Evolutionary conservation across 805 yeast species (phyloP).

Genomic region (Candida yuanshanica): DNA sequence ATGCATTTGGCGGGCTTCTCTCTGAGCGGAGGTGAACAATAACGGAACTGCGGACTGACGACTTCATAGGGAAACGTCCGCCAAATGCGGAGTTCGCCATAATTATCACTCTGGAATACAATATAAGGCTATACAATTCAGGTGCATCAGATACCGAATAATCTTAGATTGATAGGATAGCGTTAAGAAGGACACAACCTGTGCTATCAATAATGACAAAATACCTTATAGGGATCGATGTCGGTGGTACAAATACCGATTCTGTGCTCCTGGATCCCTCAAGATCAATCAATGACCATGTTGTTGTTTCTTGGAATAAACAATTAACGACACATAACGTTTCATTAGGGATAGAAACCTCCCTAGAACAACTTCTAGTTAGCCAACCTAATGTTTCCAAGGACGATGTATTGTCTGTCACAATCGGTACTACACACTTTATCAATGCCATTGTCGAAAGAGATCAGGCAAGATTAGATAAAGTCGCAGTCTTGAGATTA

Average conservation of each 20-base stretch:
- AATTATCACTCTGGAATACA: too few species aligned
- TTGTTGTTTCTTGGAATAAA: conserved; percentile 38
- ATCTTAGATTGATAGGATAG: too few species aligned
- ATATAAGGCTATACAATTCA: too few species aligned
- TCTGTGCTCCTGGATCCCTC: conserved; percentile 39
- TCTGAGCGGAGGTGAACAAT: too few species aligned
- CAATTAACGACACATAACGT: conserved; percentile 40
- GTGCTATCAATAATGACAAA: conserved; percentile 9
- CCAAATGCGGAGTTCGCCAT: too few species aligned
- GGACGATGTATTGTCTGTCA: conserved; percentile 35
- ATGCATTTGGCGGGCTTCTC: too few species aligned
- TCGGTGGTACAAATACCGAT: conserved; percentile 49
- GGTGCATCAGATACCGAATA: too few species aligned
- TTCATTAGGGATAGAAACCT: conserved; percentile 35
- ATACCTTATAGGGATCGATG: conserved; percentile 42
- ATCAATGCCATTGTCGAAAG: conserved; percentile 45
- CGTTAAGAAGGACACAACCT: too few species aligned
- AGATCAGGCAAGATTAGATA: conserved; percentile 35
- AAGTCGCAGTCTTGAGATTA: conserved; percentile 40
- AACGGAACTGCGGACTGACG: too few species aligned
- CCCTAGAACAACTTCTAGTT: conserved; percentile 30
- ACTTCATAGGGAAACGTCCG: too few species aligned
- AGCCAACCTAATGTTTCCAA: conserved; percentile 14
- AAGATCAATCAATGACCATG: conserved; percentile 19
- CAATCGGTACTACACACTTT: conserved; percentile 48